Evolutionary conservation across 345 rosid genomes (phyloP), one percentile per base, ranked within the genome.

Genomic region (Salix exigua): DNA sequence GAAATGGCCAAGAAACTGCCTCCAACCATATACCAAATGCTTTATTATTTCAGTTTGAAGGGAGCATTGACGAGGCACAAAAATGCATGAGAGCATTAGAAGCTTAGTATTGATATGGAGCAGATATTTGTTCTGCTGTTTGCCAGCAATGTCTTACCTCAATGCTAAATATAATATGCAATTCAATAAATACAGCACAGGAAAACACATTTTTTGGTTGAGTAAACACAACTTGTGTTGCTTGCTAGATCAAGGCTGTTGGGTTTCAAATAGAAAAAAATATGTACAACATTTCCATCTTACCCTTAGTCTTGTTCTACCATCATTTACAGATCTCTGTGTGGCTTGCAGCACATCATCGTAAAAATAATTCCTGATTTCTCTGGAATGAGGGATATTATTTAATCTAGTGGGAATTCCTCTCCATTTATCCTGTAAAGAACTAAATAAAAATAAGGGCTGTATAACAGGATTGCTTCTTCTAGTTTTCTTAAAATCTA

Each of bases 381-480:
- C 97, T 77, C 94, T 88, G 11, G 99, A 94, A 85, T 94, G 99
- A 81, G 99, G 97, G 83, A 92, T 86, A 75, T 94, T 94, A 81
- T 94, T 94, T 89, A 94, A 79, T 77, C 93, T 87, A 28, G 97
- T 94, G 7, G 99, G 97, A 81, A 94, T 91, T 80, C 99, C 99
- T 81, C 91, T 87, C 99, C 98, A 94, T 31, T 85, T 89, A 53
- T 83, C 93, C 98, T 91, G 88, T 58, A 88, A 77, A 81, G 74
- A 67, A 75, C 77, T 70, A 85, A 76, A 77, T 68, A 75, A 85
- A 77, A 79, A 85, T 82, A 60, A 82, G 85, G 82, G 70, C 78
- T 68, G 78, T 44, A 76, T 71, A 71, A 77, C 28, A 44, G 67
- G 73, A 67, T 66, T 65, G 72, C 73, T 72, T 35, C 73, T 37